Base-by-base conservation (phyloP, 1,284 basidiomycete species). In the Malassezia dermatis region DNA sequence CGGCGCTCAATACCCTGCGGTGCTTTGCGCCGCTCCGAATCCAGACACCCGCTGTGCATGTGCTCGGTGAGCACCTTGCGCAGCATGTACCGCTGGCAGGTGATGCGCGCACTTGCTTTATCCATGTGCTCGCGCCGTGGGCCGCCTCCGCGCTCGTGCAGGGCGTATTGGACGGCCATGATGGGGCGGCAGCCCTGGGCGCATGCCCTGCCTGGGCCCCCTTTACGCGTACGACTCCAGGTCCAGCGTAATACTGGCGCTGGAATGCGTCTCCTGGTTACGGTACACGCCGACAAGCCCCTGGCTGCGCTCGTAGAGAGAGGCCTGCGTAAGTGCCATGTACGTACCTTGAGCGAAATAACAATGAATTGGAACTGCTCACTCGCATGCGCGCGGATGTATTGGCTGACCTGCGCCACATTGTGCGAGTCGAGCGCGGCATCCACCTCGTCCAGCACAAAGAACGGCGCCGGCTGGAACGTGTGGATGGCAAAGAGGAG, bases 401-500 rank as follows among this genome's bases (percentile, higher is more conserved):
- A 74, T 51, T 69, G 62, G 50, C 64, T 65, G 34, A 74, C 67
- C 42, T 66, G 69, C 51, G 63, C 67, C 5, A 74, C 71, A 46
- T 74, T 74, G 24, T 69, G 65, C 47, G 64, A 59, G 54, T 74
- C 71, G 30, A 98, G 80, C 0, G 94, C 93, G 1, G 94, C 93
- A 66, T 96, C 93, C 11, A 96, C 90, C 76, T 99, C 94, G 74
- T 99, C 94, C 19, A 99, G 80, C 11, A 98, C 93, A 75, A 98
- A 98, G 79, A 98, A 98, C 0, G 94, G 94, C 1, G 93, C 89
- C 1, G 94, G 94, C 75, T 93, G 90, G 76, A 89, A 98, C 66
- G 56, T 63, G 60, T 98, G 93, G 54, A 98, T 94, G 12, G 93
- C 89, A 71, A 98, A 96, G 26, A 98, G 79, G 17, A 99, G 79